Base-by-base conservation (phyloP, 2,329 filamentous ascomycete genomes). In the Pyricularia sp. region DNA sequence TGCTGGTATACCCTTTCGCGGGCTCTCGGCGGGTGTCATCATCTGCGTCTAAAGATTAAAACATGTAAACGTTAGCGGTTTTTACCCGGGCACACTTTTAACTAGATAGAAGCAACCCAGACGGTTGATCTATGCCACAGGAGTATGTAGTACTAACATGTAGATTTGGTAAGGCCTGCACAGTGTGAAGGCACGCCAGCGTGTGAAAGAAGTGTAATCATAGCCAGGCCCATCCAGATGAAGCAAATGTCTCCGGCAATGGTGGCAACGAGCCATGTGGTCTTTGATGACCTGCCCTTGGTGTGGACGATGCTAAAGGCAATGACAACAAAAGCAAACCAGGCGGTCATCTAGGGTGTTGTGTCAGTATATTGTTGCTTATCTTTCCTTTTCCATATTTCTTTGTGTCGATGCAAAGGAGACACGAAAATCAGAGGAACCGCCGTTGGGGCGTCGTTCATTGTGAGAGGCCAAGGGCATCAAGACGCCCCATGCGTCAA, bases 101-200 rank as follows among this genome's bases (percentile, higher is more conserved):
- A 49, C 16, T 49, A 49, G 19, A 19, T 49, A n/a, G 19, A 19
- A n/a, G 40, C 40, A 19, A 49, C 1, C 40, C 7, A 49, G 6
- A n/a, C 2, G 40, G 40, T 2, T 9, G 19, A 19, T n/a, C n/a
- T 49, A 49, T n/a, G 19, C 19, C 40, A 49, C n/a, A 16, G 12
- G 7, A 40, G 19, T 49, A 13, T n/a, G 3, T 1, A n/a, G 22
- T 4, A 24, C 53, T 57, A 12, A 57, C 53, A 57, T 2, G 9
- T 26, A 57, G 53, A 57, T 30, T 63, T 66, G 30, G 72, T 74
- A 57, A 77, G 65, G 31, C 75, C 74, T 24, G 66, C 68, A 35
- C 76, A 78, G 63, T 75, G 70, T 0, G 68, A 65, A 0, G 76
- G 76, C 2, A 77, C 68, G 7, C 75, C 75, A 2, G 70, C 67